A percentile compares a stretch with the other conserved stretches of the same genome.
Conservation (phyloP, 106 monocot genomes). For the Iris macrosiphon region DNA sequence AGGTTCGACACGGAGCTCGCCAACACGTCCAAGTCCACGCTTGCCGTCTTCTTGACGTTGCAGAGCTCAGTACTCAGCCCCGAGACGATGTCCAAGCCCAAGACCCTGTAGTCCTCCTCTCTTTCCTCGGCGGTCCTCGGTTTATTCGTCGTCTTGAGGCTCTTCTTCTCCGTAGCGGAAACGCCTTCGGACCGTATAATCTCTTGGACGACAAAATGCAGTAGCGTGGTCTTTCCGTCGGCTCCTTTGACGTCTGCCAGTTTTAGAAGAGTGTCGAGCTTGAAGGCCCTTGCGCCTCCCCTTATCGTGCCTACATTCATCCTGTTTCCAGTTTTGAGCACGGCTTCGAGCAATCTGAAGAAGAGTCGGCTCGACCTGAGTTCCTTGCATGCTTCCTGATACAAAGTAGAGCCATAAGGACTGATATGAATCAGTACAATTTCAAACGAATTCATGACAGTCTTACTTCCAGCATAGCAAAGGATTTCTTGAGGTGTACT, state of each 20-base stretch:
- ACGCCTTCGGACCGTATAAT: slow-evolving; percentile 47
- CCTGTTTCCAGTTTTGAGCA: slow-evolving; percentile 82
- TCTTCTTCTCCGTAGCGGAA: slow-evolving; percentile 11
- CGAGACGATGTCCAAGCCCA: slow-evolving; percentile 56
- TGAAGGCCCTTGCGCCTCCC: slow-evolving; percentile 95
- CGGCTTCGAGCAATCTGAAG: slow-evolving; percentile 80
- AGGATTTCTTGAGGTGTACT: slow-evolving; percentile 46
- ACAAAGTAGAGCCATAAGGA: not conserved
- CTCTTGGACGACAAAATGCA: slow-evolving; percentile 95
- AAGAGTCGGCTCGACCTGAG: slow-evolving; percentile 83
- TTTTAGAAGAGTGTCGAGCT: slow-evolving; percentile 85
- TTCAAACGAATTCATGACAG: not conserved
- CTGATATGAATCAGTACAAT: not conserved
- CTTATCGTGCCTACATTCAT: slow-evolving; percentile 88
- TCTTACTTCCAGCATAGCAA: slow-evolving; percentile 68
- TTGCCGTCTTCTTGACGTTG: slow-evolving; percentile 79
- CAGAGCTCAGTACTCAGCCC: slow-evolving; percentile 64
- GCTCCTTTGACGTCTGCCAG: slow-evolving; percentile 87
- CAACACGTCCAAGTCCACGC: slow-evolving; percentile 61
- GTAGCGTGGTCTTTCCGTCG: slow-evolving; percentile 87
- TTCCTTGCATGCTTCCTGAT: slow-evolving; percentile 92
- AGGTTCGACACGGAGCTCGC: slow-evolving; percentile 58
- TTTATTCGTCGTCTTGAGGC: not conserved
- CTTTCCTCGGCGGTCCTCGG: slow-evolving; percentile 18
- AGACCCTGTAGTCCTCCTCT: slow-evolving; percentile 25